Conservation (phyloP, 305 asterid species). For the Lippia alba region DNA sequence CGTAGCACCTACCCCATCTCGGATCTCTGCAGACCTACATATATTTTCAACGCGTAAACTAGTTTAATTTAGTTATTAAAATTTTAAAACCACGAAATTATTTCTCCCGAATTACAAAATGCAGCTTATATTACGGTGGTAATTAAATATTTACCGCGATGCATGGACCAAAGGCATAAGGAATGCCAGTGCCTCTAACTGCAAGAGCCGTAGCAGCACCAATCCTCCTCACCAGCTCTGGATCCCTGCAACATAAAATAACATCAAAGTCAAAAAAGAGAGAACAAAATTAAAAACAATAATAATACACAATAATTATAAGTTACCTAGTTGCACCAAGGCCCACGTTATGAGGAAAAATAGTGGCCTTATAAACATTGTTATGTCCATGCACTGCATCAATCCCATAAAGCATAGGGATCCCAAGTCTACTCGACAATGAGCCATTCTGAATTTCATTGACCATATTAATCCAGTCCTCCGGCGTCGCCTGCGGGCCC, state of each 20-base stretch:
- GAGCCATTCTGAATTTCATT: background rate
- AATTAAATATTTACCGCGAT: constrained; percentile 28
- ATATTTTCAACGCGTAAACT: too few species aligned
- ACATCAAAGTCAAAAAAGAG: background rate
- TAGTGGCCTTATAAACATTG: too few species aligned
- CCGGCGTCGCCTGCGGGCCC: too few species aligned
- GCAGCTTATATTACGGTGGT: too few species aligned
- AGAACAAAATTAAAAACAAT: background rate
- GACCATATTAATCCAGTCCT: background rate
- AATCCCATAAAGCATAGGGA: too few species aligned
- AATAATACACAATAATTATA: background rate
- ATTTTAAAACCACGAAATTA: too few species aligned
- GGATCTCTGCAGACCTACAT: constrained; percentile 36
- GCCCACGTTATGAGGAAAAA: background rate
- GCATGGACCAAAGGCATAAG: constrained; percentile 38
- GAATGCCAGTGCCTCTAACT: constrained; percentile 37
- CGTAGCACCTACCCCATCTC: constrained; percentile 42
- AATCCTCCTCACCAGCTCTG: too few species aligned
- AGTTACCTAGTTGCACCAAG: background rate
- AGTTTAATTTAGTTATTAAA: too few species aligned
- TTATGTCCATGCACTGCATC: too few species aligned
- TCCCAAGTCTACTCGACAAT: too few species aligned
- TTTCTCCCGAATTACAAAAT: background rate
- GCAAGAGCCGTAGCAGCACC: background rate
- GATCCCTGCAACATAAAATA: constrained; percentile 16